Evolutionary conservation across 805 yeast species (phyloP), one percentile per base, ranked within the genome.

Genomic region (Ogataea henricii): DNA sequence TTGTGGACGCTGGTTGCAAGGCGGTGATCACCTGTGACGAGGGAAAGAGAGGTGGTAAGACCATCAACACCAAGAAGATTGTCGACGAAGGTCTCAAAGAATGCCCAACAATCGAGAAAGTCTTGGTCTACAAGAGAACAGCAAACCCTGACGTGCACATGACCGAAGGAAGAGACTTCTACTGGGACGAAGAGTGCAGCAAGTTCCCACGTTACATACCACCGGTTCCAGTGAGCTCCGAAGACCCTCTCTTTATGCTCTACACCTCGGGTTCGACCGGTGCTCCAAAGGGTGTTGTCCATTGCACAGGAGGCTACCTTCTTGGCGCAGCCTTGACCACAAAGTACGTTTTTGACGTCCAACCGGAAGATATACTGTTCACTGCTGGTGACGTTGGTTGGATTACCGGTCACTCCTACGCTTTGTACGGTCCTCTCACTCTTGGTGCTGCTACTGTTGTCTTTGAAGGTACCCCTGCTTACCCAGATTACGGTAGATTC

Each of bases 311-410:
- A 54, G 99, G 98, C 55, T 94, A 89, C 72, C 77, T 94, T 57
- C 75, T 94, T 57, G 97, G 97, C 52, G 97, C 98, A 22, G 82
- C 89, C 47, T 74, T 91, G 67, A 88, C 97, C 45, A 87, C 97
- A 40, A 87, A 85, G 72, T 92, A 91, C 71, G 90, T 90, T 40
- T 92, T 94, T 68, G 98, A 95, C 68, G 83, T 94, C 41, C 96
- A 89, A 65, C 83, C 83, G 50, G 87, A 85, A 53, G 98, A 94
- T 69, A 77, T 87, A 37, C 71, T 92, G 52, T 92, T 94, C 76
- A 92, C 98, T 35, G 98, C 98, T 33, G 98, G 98, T 65, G 98
- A 94, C 67, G 89, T 94, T 47, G 98, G 99, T 66, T 94, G 99
- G 98, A 94, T 94, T 67, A 94, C 99, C 14, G 98, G 98, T 58